Base-by-base conservation (phyloP, 2,329 filamentous ascomycete genomes). In the Torrubiellomyces zombiae region DNA sequence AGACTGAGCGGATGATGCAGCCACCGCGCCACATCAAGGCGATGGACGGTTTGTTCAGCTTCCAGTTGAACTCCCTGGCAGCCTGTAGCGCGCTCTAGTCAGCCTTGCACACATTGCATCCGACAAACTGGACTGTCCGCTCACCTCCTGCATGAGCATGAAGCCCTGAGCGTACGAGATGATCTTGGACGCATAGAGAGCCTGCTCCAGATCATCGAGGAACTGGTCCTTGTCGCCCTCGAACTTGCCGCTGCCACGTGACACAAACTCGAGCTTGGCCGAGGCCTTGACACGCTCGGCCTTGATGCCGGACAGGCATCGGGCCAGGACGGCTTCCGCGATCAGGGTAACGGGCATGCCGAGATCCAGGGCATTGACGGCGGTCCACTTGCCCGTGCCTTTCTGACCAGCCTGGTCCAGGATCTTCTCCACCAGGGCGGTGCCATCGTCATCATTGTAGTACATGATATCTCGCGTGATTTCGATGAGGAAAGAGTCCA, bases 11-110 rank as follows among this genome's bases (percentile, higher is more conserved):
- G 63, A 98, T 98, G 47, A 98, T 98, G 72, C 89, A 98, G 44
- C 89, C 89, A 63, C 89, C 89, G 55, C 89, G 82, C 89, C 89
- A 98, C 89, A 98, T 98, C 51, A 98, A 78, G 44, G 89, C 89
- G 49, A 98, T 98, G 45, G 91, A 93, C 38, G 89, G 89, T 78
- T 95, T 95, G 78, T 98, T 94, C 43, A 98, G 77, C 72, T 94
- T 94, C 89, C 89, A 98, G 43, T 61, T 58, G 65, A 91, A 98
- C 57, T 95, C 81, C 59, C 77, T 83, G 57, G 86, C 89, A 43
- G 89, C 86, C 80, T 89, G 41, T n/a, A n/a, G n/a, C n/a, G n/a
- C n/a, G n/a, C n/a, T n/a, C n/a, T n/a, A n/a, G n/a, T n/a, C n/a
- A n/a, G 18, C 4, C 14, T 14, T 14, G 10, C 20, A 14, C n/a